These are phyloP conservation scores for Diaporthe citriasiana DNA, from an alignment of 2,329 filamentous ascomycete species.

Conservation along the genomic window DNA sequence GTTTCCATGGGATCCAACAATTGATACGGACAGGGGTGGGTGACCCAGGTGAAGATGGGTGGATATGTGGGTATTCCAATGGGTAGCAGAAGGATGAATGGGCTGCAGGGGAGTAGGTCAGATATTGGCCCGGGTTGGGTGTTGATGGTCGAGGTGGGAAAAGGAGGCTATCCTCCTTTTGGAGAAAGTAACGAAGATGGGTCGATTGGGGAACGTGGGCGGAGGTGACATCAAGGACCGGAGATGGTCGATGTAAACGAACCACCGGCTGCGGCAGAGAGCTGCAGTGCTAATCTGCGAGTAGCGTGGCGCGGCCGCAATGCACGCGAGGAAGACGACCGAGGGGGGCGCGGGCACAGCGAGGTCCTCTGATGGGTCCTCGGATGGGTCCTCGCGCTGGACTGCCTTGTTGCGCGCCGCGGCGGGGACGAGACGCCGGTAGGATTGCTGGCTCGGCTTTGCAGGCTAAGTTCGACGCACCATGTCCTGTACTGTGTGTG, in stretches of 20 bases:
- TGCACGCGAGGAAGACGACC: constrained; percentile 10
- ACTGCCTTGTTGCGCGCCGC: not conserved
- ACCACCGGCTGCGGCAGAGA: constrained; percentile 7
- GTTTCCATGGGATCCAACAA: constrained; percentile 25
- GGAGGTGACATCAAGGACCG: constrained; percentile 9
- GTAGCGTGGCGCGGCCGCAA: constrained; percentile 21
- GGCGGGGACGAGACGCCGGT: constrained; percentile 15
- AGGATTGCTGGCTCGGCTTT: constrained; percentile 14
- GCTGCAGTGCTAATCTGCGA: constrained; percentile 29
- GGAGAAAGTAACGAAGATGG: constrained; percentile 37
- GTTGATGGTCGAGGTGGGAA: not conserved
- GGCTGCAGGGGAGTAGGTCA: constrained; percentile 12
- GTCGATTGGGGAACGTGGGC: constrained; percentile 3
- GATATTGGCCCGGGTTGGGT: constrained; percentile 23
- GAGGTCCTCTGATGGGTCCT: not conserved
- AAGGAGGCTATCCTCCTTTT: constrained; percentile 35
- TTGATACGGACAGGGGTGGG: constrained; percentile 31
- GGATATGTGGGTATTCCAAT: constrained; percentile 9
- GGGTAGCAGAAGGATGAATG: constrained; percentile 13
- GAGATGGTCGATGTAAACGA: constrained; percentile 23
- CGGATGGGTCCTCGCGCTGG: not conserved
- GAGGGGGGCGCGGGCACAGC: constrained; percentile 12
- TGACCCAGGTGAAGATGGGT: constrained; percentile 23
- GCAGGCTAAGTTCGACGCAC: constrained; percentile 23
- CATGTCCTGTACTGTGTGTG: constrained; percentile 3